phyloP scores from a whole-genome alignment of 2,329 filamentous ascomycete genomes.

The Elsinoe perseae region DNA sequence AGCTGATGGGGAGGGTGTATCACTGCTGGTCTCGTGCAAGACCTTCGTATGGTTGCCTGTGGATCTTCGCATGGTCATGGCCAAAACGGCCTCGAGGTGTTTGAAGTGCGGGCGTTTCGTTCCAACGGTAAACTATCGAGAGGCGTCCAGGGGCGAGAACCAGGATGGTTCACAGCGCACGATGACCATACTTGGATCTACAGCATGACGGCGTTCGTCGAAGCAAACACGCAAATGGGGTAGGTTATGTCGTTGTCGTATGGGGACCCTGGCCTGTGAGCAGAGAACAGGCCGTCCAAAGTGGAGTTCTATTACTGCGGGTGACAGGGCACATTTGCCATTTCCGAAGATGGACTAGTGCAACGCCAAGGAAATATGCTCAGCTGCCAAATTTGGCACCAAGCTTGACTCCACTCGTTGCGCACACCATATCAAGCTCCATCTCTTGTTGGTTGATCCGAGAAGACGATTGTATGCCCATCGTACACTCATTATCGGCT shows the following conservation, averaged over 20 bases:
- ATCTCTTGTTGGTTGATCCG: background rate
- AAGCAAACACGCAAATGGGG: background rate
- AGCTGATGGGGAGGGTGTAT: background rate
- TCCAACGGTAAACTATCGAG: constrained; percentile 13
- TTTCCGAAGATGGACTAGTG: background rate
- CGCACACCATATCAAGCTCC: background rate
- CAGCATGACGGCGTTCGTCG: background rate
- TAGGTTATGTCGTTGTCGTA: no score
- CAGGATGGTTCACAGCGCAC: background rate
- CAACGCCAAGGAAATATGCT: background rate
- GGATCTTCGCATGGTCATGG: background rate
- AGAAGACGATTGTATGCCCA: background rate
- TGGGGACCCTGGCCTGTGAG: no score
- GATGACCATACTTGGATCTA: background rate
- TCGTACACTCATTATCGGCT: background rate
- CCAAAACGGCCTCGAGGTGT: background rate
- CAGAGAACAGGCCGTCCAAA: no score
- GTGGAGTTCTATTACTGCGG: no score
- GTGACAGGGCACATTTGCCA: no score
- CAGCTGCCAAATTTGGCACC: background rate
- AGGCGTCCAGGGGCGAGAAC: constrained; percentile 9
- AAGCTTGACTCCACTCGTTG: background rate
- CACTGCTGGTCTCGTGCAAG: background rate
- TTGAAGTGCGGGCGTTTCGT: constrained; percentile 1
- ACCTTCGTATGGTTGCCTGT: background rate